These are phyloP conservation scores for Ganoderma leucocontextum DNA, from an alignment of 1,284 basidiomycete species.

Conservation along the genomic window DNA sequence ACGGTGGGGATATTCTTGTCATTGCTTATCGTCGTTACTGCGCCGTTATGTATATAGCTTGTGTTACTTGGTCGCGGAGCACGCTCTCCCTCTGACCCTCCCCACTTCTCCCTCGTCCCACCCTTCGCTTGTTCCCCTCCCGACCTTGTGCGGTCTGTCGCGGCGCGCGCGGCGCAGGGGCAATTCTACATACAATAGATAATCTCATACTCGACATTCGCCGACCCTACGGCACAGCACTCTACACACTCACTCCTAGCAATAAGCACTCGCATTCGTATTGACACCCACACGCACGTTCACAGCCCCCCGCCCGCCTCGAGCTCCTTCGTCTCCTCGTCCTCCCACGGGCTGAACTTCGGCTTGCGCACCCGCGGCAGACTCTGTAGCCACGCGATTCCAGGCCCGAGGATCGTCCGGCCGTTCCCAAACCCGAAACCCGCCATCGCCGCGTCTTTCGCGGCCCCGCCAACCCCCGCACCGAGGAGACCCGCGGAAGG, in stretches of 20 bases:
- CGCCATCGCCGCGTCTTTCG: conserved; percentile 12
- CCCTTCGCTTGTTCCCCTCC: neutral
- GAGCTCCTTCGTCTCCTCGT: conserved; percentile 38
- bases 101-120: conserved; percentile 9
- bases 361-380: conserved; percentile 43
- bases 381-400: conserved; percentile 43
- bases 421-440: conserved; percentile 25
- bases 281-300: conserved; percentile 1
- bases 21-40: conserved; percentile 36
- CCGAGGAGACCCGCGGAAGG: conserved; percentile 6
- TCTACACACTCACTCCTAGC: neutral
- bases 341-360: conserved; percentile 49
- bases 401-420: conserved; percentile 35
- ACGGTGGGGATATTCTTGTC: conserved; percentile 33
- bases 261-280: neutral
- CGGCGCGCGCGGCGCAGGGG: neutral
- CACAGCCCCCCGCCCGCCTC: conserved; percentile 26
- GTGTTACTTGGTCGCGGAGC: conserved; percentile 21
- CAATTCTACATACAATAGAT: conserved; percentile 33
- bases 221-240: conserved; percentile 2
- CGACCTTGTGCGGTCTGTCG: conserved; percentile 12
- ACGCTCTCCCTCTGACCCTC: conserved; percentile 11
- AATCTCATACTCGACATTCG: conserved; percentile 21
- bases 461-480: neutral
- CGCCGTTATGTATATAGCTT: conserved; percentile 15